These are phyloP conservation scores for Kurtzmaniella cleridarum DNA, from an alignment of 805 yeast genomes.

Conservation along the genomic window DNA sequence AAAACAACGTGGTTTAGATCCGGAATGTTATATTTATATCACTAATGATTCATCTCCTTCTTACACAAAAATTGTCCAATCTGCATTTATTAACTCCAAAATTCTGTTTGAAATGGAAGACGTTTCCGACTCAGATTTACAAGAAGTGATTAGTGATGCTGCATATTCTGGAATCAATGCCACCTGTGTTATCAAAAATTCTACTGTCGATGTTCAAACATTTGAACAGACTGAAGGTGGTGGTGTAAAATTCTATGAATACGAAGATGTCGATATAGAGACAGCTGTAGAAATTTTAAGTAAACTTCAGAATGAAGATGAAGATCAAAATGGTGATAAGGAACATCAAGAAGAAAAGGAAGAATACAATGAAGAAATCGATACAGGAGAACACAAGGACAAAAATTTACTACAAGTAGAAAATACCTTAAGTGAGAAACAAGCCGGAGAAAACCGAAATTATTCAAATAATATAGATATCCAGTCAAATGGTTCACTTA, in stretches of 20 bases:
- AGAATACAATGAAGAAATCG: neutral
- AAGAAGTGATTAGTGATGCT: slow-evolving; percentile 55
- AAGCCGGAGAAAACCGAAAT: too few relatives aligned
- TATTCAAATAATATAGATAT: too few relatives aligned
- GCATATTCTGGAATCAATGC: slow-evolving; percentile 77
- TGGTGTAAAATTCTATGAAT: slow-evolving; percentile 79
- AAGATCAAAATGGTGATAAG: too few relatives aligned
- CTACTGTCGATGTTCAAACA: slow-evolving; percentile 61
- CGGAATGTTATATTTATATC: slow-evolving; percentile 40
- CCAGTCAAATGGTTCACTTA: too few relatives aligned
- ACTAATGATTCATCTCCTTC: slow-evolving; percentile 35
- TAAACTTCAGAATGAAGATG: slow-evolving; percentile 16
- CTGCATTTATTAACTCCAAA: slow-evolving; percentile 34
- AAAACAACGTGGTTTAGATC: slow-evolving; percentile 10
- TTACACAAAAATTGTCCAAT: slow-evolving; percentile 33
- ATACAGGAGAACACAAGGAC: slow-evolving; percentile 2
- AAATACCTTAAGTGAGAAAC: too few relatives aligned
- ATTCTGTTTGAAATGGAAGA: slow-evolving; percentile 34
- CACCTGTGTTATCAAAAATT: slow-evolving; percentile 57
- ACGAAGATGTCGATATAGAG: slow-evolving; percentile 59
- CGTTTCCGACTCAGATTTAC: slow-evolving; percentile 21
- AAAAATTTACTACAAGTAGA: too few relatives aligned
- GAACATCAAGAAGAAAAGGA: too few relatives aligned
- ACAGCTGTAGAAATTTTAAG: slow-evolving; percentile 59
- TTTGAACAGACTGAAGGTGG: slow-evolving; percentile 67